A percentile compares a stretch with the other conserved stretches of the same genome.
Conservation (phyloP, 163 green algal species). For the Scenedesmus sp. region DNA sequence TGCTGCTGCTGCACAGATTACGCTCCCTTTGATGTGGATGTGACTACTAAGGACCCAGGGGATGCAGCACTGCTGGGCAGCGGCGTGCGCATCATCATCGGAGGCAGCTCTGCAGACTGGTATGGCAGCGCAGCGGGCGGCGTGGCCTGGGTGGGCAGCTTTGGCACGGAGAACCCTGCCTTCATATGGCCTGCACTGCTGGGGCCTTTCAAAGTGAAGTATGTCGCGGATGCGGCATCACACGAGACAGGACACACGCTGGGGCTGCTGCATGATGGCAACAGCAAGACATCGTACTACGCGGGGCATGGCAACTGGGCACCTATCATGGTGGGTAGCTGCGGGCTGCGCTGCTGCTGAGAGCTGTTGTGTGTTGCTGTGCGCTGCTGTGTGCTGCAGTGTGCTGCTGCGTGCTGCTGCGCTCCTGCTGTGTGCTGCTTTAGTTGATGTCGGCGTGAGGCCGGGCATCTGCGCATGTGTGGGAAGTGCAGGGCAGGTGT, state of each 20-base stretch:
- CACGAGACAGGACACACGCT: neutral
- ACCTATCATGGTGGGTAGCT: slow-evolving; percentile 1
- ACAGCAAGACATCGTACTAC: neutral
- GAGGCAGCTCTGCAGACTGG: neutral
- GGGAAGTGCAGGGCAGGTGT: too few relatives aligned
- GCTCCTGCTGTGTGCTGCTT: too few relatives aligned
- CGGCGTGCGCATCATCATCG: neutral
- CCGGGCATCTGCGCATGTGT: too few relatives aligned
- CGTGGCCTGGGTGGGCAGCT: neutral
- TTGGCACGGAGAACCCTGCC: neutral
- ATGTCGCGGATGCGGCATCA: neutral
- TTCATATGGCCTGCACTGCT: neutral
- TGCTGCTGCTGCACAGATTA: neutral
- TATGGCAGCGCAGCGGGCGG: neutral
- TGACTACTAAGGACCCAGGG: neutral
- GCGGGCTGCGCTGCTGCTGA: neutral
- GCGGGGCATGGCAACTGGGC: neutral
- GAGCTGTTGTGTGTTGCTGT: neutral
- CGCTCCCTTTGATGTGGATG: neutral
- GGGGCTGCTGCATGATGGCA: neutral
- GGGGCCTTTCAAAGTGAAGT: neutral
- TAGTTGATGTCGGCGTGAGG: too few relatives aligned
- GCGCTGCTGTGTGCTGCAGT: neutral
- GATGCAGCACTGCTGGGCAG: neutral
- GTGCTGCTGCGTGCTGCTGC: too few relatives aligned